Evolutionary conservation across 2,329 filamentous ascomycete genomes (phyloP).

Genomic region (Clonostachys sp.): DNA sequence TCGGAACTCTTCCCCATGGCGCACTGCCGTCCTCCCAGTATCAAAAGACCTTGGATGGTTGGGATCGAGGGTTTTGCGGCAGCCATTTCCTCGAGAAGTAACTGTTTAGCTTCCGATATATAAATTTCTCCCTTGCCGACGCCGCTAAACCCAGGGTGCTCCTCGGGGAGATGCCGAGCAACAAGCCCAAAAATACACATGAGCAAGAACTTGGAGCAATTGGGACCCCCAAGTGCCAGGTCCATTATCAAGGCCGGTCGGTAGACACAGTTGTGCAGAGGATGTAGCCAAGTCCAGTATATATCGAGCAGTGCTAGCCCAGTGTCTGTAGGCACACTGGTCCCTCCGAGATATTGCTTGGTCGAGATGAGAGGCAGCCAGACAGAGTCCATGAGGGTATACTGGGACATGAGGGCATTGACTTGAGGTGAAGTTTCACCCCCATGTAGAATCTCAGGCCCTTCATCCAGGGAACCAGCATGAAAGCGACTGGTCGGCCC

Average conservation of each 20-base stretch:
- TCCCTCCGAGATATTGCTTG: slow-evolving; percentile 6
- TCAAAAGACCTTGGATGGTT: slow-evolving; percentile 8
- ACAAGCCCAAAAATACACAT: slow-evolving; percentile 11
- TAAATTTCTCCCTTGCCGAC: not conserved
- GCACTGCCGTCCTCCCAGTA: slow-evolving; percentile 11
- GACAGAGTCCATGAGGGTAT: slow-evolving; percentile 7
- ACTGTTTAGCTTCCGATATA: not conserved
- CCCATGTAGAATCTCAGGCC: not conserved
- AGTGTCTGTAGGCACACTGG: slow-evolving; percentile 4
- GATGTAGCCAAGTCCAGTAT: slow-evolving; percentile 13
- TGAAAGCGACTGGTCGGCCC: slow-evolving; percentile 13
- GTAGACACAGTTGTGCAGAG: slow-evolving; percentile 11
- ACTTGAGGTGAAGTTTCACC: not conserved
- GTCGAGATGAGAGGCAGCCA: slow-evolving; percentile 5
- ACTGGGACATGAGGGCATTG: slow-evolving; percentile 2
- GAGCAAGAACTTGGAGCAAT: slow-evolving; percentile 12
- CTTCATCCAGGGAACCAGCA: slow-evolving; percentile 4
- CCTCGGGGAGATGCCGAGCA: slow-evolving; percentile 7
- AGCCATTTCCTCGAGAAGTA: slow-evolving; percentile 5
- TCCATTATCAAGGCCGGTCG: slow-evolving; percentile 10
- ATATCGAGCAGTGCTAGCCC: slow-evolving; percentile 10
- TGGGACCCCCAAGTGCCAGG: slow-evolving; percentile 8
- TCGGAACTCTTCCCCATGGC: slow-evolving; percentile 10
- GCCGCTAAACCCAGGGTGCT: not conserved
- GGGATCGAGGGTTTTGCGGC: slow-evolving; percentile 4